A percentile compares a stretch with the other conserved stretches of the same genome.
phyloP scores from a whole-genome alignment of 176 grass and related monocot genomes.

The Hordeum marinum region DNA sequence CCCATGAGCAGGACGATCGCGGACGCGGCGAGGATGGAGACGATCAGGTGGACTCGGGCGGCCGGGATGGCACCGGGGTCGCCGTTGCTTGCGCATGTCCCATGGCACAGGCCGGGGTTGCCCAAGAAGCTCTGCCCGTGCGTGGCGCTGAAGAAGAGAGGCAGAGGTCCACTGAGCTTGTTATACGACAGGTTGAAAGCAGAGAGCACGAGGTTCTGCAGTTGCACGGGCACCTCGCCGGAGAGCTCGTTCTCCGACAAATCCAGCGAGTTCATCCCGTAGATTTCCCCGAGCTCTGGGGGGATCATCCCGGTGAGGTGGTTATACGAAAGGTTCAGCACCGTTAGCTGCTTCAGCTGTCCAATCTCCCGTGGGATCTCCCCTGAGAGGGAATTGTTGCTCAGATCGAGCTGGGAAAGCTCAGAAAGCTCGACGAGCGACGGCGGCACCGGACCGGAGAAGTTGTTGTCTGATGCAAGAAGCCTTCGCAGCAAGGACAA shows the following conservation, averaged over 20 bases:
- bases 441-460: conserved; percentile 48
- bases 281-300: conserved; percentile 46
- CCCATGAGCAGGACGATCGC: conserved; percentile 12
- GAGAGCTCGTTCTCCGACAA: conserved; percentile 64
- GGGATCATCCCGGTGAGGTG: conserved; percentile 55
- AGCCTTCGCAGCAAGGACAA: conserved; percentile 38
- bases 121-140: conserved; percentile 67
- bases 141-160: conserved; percentile 9
- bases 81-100: not conserved
- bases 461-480: conserved; percentile 47
- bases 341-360: conserved; percentile 31
- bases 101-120: conserved; percentile 61
- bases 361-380: conserved; percentile 38
- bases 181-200: conserved; percentile 73
- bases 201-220: conserved; percentile 40
- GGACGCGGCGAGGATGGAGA: not conserved
- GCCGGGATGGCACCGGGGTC: not conserved
- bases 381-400: conserved; percentile 69
- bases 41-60: not conserved
- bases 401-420: conserved; percentile 50
- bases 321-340: conserved; percentile 59
- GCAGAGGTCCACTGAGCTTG: conserved; percentile 54
- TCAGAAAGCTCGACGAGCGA: conserved; percentile 16
- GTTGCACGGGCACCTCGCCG: conserved; percentile 45
- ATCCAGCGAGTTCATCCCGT: conserved; percentile 50